These are phyloP conservation scores for Hemisphaericaspora nanyangensis DNA, from an alignment of 805 yeast genomes.

Conservation along the genomic window DNA sequence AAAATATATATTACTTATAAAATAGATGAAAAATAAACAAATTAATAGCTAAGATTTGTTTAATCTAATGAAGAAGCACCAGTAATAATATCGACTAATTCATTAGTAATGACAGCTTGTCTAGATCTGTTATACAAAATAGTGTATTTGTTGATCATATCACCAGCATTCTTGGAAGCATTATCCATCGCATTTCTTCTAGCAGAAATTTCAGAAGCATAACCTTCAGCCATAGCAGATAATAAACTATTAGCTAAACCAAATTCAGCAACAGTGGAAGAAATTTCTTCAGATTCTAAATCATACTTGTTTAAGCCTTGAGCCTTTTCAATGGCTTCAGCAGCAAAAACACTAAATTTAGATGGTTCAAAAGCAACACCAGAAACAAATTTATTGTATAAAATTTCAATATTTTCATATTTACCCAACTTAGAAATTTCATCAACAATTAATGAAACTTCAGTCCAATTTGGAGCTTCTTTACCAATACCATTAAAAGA, in stretches of 20 bases:
- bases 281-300: conserved; percentile 60
- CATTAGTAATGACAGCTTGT: conserved; percentile 99
- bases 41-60: not conserved
- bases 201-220: conserved; percentile 95
- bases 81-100: conserved; percentile 97
- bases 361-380: conserved; percentile 91
- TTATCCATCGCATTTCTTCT: conserved; percentile 99
- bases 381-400: conserved; percentile 83
- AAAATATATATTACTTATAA: no score
- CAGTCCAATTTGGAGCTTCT: conserved; percentile 91
- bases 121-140: conserved; percentile 99
- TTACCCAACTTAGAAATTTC: conserved; percentile 66
- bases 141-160: conserved; percentile 94
- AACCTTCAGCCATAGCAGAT: conserved; percentile 95
- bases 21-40: conserved; percentile 2
- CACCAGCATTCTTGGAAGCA: conserved; percentile 99
- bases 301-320: conserved; percentile 84
- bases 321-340: conserved; percentile 72
- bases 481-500: conserved; percentile 92
- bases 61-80: conserved; percentile 99
- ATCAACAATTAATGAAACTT: conserved; percentile 85
- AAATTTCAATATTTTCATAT: conserved; percentile 74
- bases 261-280: conserved; percentile 78
- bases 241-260: conserved; percentile 85
- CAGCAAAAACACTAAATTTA: conserved; percentile 59